Percentiles rank a stretch among this genome's conserved stretches.
phyloP scores from a whole-genome alignment of 352 stramenopile species.

The Pythium plurisporium region DNA sequence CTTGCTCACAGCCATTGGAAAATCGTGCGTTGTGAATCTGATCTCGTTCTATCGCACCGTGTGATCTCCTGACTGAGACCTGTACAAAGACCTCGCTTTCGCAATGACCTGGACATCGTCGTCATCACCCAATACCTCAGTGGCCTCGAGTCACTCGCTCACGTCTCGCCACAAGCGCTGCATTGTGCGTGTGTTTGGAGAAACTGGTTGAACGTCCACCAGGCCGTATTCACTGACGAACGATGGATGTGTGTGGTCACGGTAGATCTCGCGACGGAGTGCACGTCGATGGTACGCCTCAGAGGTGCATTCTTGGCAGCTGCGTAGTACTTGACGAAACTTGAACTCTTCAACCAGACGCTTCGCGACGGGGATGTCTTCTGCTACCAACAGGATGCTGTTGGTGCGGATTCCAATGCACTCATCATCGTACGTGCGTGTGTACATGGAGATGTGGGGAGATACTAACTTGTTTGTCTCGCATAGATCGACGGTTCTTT shows the following conservation, averaged over 20 bases:
- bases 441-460: no score
- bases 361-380: slow-evolving; percentile 63
- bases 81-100: slow-evolving; percentile 36
- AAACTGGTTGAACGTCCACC: no score
- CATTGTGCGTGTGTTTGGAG: slow-evolving; percentile 46
- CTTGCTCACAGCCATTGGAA: slow-evolving; percentile 41
- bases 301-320: slow-evolving; percentile 1
- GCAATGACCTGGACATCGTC: slow-evolving; percentile 51
- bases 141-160: slow-evolving; percentile 34
- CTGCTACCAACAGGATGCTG: slow-evolving; percentile 55
- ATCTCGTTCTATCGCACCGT: background rate
- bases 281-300: slow-evolving; percentile 38
- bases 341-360: slow-evolving; percentile 29
- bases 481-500: slow-evolving; percentile 67
- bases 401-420: slow-evolving; percentile 33
- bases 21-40: slow-evolving; percentile 32
- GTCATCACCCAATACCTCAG: slow-evolving; percentile 49
- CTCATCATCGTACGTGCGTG: slow-evolving; percentile 57
- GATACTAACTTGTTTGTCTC: no score
- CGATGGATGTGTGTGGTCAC: no score
- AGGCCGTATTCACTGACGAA: no score
- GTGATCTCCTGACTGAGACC: no score
- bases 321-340: no score
- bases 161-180: slow-evolving; percentile 35
- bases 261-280: slow-evolving; percentile 63